phyloP scores from a whole-genome alignment of 2,329 filamentous ascomycete genomes.

The Calonectria hongkongensis region DNA sequence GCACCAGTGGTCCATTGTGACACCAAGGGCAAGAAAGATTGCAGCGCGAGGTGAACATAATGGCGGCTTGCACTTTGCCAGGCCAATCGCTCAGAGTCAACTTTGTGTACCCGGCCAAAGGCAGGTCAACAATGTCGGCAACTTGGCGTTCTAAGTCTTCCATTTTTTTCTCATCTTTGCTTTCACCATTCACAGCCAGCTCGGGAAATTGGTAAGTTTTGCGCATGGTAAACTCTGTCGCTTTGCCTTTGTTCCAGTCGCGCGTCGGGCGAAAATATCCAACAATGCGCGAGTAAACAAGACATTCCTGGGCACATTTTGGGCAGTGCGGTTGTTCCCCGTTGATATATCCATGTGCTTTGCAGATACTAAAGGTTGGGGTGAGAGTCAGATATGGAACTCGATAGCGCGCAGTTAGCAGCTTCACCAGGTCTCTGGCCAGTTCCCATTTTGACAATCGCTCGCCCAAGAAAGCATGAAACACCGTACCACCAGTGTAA shows the following conservation, averaged over 20 bases:
- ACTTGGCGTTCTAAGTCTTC: conserved; percentile 39
- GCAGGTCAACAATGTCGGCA: conserved; percentile 38
- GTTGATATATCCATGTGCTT: conserved; percentile 42
- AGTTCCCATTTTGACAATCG: conserved; percentile 46
- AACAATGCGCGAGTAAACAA: conserved; percentile 51
- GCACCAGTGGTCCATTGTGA: conserved; percentile 49
- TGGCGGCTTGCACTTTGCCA: conserved; percentile 49
- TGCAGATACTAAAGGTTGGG: conserved; percentile 51
- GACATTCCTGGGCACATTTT: conserved; percentile 34
- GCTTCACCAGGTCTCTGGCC: conserved; percentile 47
- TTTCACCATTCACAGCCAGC: accelerated
- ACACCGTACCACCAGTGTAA: conserved; percentile 51
- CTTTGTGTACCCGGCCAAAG: conserved; percentile 49
- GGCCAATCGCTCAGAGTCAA: conserved; percentile 50
- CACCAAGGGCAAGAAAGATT: conserved; percentile 52
- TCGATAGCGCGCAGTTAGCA: conserved; percentile 47
- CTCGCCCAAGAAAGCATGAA: conserved; percentile 51
- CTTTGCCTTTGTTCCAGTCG: conserved; percentile 52
- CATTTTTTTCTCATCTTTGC: not conserved
- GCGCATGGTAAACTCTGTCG: conserved; percentile 43
- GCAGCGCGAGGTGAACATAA: conserved; percentile 52
- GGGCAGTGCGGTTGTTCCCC: conserved; percentile 47
- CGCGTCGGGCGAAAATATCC: conserved; percentile 50
- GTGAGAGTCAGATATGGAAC: conserved; percentile 51
- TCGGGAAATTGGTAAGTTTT: conserved; percentile 47